phyloP scores from a whole-genome alignment of 108 stramenopile genomes.

The Cylindrotheca fusiformis region DNA sequence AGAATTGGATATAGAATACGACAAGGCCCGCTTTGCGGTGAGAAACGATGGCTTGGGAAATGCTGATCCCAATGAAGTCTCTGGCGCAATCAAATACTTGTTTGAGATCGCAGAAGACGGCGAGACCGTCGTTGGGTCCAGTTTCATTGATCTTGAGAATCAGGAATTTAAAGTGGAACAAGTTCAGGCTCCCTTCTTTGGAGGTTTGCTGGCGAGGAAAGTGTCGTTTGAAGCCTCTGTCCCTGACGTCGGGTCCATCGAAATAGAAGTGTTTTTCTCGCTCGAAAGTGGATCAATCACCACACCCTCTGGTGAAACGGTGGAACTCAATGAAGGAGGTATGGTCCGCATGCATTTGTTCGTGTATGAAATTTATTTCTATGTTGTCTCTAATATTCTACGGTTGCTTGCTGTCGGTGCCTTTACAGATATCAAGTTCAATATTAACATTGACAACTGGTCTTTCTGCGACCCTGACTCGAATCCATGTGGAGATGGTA shows the following conservation, averaged over 20 bases:
- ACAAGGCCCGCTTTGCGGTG: background rate
- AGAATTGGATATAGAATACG: background rate
- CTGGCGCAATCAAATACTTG: constrained; percentile 3
- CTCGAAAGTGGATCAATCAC: constrained; percentile 11
- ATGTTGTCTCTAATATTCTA: too few species aligned
- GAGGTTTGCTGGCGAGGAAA: constrained; percentile 12
- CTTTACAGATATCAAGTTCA: constrained; percentile 25
- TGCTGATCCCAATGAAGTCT: constrained; percentile 18
- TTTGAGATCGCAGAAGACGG: constrained; percentile 24
- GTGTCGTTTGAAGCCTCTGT: constrained; percentile 15
- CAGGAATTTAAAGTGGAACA: constrained; percentile 14
- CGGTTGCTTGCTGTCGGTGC: too few species aligned
- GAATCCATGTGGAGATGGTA: background rate
- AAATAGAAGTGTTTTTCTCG: constrained; percentile 14
- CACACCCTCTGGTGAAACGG: constrained; percentile 3
- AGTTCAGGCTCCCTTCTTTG: constrained; percentile 9
- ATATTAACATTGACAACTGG: constrained; percentile 18
- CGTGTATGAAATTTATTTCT: too few species aligned
- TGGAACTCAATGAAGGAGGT: constrained; percentile 4
- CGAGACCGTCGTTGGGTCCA: background rate
- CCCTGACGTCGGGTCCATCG: constrained; percentile 15
- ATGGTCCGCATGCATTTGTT: too few species aligned
- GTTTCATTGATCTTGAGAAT: constrained; percentile 14
- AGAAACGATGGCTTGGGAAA: constrained; percentile 12
- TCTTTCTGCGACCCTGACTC: constrained; percentile 10